Percentiles rank a stretch among this genome's conserved stretches.
These are phyloP conservation scores for Fusarium neocosmosporiellum DNA, from an alignment of 2,329 filamentous ascomycete genomes.

Conservation along the genomic window DNA sequence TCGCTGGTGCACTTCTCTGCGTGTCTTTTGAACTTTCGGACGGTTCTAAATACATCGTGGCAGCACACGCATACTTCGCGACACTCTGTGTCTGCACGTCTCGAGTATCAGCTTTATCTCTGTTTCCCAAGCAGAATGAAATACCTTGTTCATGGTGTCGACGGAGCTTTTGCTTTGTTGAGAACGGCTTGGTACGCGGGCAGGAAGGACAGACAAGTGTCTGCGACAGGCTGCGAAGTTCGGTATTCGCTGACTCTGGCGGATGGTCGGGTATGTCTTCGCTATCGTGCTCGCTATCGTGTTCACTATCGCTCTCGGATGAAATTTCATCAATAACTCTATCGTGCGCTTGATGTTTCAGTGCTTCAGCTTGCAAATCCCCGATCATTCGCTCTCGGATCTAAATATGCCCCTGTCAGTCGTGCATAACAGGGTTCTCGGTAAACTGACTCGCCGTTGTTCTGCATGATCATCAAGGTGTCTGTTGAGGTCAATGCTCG, in stretches of 20 bases:
- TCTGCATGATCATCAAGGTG: neutral
- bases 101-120: neutral
- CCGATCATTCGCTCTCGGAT: neutral
- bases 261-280: neutral
- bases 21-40: neutral
- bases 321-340: neutral
- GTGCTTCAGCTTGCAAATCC: neutral
- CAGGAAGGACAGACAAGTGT: neutral
- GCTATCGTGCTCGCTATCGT: neutral
- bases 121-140: neutral
- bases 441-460: conserved; percentile 1
- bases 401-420: neutral
- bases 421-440: too few relatives aligned
- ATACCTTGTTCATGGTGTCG: neutral
- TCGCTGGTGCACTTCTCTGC: neutral
- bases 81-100: neutral
- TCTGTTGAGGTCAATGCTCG: neutral
- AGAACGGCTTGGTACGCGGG: neutral
- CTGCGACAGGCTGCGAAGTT: neutral
- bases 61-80: neutral
- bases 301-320: neutral
- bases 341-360: neutral
- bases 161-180: neutral
- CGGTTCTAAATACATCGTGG: neutral
- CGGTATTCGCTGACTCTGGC: neutral